Evolutionary conservation across 208 protist species (phyloP).

Genomic region (Cochliopodium minus): DNA sequence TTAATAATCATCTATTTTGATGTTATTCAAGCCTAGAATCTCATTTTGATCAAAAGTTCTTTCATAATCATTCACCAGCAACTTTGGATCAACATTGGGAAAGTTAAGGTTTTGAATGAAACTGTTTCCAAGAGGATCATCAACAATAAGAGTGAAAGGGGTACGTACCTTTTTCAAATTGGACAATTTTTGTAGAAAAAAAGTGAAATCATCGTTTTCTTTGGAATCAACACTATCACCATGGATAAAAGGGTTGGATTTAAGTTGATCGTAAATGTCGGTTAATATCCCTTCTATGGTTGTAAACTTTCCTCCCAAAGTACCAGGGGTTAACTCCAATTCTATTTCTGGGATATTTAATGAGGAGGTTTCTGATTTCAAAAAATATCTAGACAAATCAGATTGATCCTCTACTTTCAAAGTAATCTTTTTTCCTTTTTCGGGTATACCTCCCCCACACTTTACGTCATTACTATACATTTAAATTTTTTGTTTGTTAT

Average conservation of each 20-base stretch:
- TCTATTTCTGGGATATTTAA: slow-evolving; percentile 60
- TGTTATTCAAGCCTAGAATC: slow-evolving; percentile 59
- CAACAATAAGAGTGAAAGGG: slow-evolving; percentile 68
- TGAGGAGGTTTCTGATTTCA: slow-evolving; percentile 71
- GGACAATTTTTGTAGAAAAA: slow-evolving; percentile 56
- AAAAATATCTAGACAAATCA: slow-evolving; percentile 72
- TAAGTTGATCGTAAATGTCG: slow-evolving; percentile 59
- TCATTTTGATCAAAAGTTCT: slow-evolving; percentile 71
- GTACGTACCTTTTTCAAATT: slow-evolving; percentile 38
- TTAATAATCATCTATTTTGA: slow-evolving; percentile 18
- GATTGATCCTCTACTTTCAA: slow-evolving; percentile 44
- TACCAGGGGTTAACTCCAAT: slow-evolving; percentile 58
- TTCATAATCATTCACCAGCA: slow-evolving; percentile 49
- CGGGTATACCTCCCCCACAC: slow-evolving; percentile 52
- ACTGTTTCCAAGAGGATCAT: slow-evolving; percentile 65
- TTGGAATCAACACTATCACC: slow-evolving; percentile 37
- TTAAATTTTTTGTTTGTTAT: too few species aligned
- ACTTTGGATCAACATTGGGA: slow-evolving; percentile 48
- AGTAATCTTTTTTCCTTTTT: slow-evolving; percentile 44
- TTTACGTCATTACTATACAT: slow-evolving; percentile 80
- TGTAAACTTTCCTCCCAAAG: slow-evolving; percentile 73
- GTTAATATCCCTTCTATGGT: slow-evolving; percentile 68
- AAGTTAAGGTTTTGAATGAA: slow-evolving; percentile 71
- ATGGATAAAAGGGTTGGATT: slow-evolving; percentile 50
- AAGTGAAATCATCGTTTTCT: slow-evolving; percentile 41